Evolutionary conservation across 352 stramenopile genomes (phyloP).

Genomic region (Phytophthora lateralis): DNA sequence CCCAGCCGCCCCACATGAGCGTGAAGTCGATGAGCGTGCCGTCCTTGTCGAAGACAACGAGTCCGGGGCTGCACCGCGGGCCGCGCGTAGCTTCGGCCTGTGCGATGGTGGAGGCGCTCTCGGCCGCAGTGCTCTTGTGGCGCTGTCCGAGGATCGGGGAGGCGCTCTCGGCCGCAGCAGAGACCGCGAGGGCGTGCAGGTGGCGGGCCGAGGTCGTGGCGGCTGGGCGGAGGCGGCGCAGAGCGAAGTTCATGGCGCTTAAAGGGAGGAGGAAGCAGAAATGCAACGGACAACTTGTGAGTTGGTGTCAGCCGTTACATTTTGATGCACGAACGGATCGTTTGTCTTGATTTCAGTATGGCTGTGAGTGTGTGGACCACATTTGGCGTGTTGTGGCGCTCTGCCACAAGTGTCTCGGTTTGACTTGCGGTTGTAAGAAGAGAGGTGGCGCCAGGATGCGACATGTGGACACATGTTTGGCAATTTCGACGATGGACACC

Average conservation of each 20-base stretch:
- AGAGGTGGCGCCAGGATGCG: background rate
- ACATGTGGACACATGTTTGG: conserved; percentile 10
- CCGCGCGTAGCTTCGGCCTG: conserved; percentile 30
- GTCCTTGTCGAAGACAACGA: conserved; percentile 92
- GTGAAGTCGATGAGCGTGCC: conserved; percentile 92
- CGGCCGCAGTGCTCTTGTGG: conserved; percentile 30
- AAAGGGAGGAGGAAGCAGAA: conserved; percentile 22
- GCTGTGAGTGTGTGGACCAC: background rate
- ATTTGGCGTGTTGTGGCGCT: conserved; percentile 13
- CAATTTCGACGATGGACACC: too few relatives aligned
- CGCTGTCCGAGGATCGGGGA: conserved; percentile 18
- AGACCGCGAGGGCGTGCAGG: conserved; percentile 12
- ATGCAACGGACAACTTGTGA: background rate
- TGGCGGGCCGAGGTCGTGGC: conserved; percentile 6
- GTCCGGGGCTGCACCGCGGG: conserved; percentile 57
- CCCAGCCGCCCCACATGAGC: conserved; percentile 89
- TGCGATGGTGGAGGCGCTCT: conserved; percentile 32
- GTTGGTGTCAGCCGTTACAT: conserved; percentile 8
- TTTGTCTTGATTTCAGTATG: conserved; percentile 27
- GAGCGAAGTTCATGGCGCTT: conserved; percentile 22
- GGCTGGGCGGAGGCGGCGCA: conserved; percentile 15
- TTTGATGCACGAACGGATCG: conserved; percentile 29
- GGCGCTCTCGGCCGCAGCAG: background rate
- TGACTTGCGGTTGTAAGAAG: background rate
- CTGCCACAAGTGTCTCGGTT: conserved; percentile 12